Evolutionary conservation across 768 basidiomycete genomes (phyloP).

Genomic region (Termitomyces heimii): DNA sequence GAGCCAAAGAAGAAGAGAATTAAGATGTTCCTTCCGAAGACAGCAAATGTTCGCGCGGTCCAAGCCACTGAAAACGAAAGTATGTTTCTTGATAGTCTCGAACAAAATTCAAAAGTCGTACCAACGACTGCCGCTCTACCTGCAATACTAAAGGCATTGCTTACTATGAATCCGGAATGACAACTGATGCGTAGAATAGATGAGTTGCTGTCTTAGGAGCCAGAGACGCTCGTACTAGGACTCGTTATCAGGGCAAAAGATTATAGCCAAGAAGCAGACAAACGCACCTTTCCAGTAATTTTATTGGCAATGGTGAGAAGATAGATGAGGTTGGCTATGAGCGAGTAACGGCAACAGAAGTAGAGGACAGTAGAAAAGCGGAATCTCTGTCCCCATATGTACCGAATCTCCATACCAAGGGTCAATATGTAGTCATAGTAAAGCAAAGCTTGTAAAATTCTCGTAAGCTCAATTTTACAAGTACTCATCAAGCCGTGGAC

Average conservation of each 20-base stretch:
- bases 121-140: not conserved
- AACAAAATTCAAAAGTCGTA: not conserved
- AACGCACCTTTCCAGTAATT: constrained; percentile 9
- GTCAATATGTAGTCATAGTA: constrained; percentile 24
- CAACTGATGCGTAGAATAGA: not conserved
- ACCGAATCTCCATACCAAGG: constrained; percentile 17
- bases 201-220: not conserved
- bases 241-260: not conserved
- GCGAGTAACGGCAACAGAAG: constrained; percentile 20
- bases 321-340: constrained; percentile 21
- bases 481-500: not conserved
- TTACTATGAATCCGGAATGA: constrained; percentile 1
- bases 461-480: not conserved
- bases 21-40: not conserved
- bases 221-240: not conserved
- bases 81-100: not conserved
- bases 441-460: constrained; percentile 13
- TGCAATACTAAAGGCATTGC: not conserved
- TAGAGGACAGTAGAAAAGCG: constrained; percentile 22
- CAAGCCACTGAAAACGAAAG: not conserved
- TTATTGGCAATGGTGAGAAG: constrained; percentile 18
- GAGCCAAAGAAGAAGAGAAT: not conserved
- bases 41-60: not conserved
- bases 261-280: not conserved
- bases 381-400: constrained; percentile 21